Base-by-base conservation (phyloP, 345 rosid genomes). In the Euphorbia peplus region DNA sequence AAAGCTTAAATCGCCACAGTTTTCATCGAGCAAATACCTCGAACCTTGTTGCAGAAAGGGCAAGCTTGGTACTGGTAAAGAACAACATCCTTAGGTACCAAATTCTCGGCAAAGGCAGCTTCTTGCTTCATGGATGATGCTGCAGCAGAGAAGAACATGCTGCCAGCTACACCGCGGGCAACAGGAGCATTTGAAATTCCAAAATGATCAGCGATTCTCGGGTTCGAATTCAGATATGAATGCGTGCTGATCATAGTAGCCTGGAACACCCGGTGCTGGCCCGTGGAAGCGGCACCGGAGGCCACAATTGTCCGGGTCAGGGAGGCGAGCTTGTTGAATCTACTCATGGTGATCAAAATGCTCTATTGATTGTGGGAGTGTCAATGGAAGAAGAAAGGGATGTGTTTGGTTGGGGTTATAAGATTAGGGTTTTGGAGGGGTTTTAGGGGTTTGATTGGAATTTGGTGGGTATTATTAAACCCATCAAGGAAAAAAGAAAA, bases 31-130 rank as follows among this genome's bases (percentile, higher is more conserved):
- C 59, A 25, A 1, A 42, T 75, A 93, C 95, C 93, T 90, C 87
- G 91, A 64, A 91, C 87, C 80, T 95, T 95, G 82, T 95, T 95
- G 83, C 97, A 90, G 76, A 95, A 95, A 73, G 97, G 96, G 75
- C 96, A 95, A 63, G 99, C 97, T 70, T 91, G 95, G 70, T 90
- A 95, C 84, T 95, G 99, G 78, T 95, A 95, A 9, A 91, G 86
- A 63, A 91, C 87, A 12, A 91, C 89, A 39, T 95, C 95, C 24
- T 78, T 83, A 39, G 87, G 90, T 8, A 70, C 64, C 48, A 84
- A 78, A 70, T 80, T 89, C 71, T 66, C 75, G 19, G 93, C 95
- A 72, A 72, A 87, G 29, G 46, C n/a, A n/a, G n/a, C 83, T n/a
- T 84, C 90, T 57, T 84, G 84, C 47, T 73, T 75, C 58, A 86